Evolutionary conservation across 192 early-diverging fungal species (phyloP).

Genomic region (Coemansia sp.): DNA sequence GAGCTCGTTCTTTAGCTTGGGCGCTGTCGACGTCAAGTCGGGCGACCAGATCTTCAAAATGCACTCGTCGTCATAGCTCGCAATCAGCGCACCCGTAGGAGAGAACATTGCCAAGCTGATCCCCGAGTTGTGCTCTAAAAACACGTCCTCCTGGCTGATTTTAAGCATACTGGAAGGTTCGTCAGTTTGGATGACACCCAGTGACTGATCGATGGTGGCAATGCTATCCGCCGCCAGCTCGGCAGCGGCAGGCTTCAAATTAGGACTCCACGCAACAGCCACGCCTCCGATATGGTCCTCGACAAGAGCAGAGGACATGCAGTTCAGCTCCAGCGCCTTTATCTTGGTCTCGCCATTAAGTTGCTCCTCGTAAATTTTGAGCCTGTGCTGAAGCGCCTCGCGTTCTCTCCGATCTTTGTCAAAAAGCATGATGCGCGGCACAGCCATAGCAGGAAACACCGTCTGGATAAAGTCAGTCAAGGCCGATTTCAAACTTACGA

Average conservation of each 20-base stretch:
- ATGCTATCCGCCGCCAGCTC: neutral
- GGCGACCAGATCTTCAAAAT: slow-evolving; percentile 55
- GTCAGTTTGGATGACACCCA: slow-evolving; percentile 23
- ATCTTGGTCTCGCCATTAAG: slow-evolving; percentile 45
- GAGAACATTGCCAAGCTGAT: slow-evolving; percentile 52
- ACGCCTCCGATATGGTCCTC: slow-evolving; percentile 49
- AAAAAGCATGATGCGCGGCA: slow-evolving; percentile 55
- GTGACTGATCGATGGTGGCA: slow-evolving; percentile 7
- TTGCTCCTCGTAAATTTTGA: slow-evolving; percentile 37
- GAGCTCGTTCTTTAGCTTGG: slow-evolving; percentile 54
- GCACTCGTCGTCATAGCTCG: slow-evolving; percentile 57
- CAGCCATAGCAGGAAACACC: slow-evolving; percentile 52
- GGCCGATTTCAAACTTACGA: slow-evolving; percentile 30
- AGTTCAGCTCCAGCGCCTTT: slow-evolving; percentile 18
- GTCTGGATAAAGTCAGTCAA: slow-evolving; percentile 53
- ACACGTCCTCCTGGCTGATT: slow-evolving; percentile 54
- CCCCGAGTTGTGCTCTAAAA: slow-evolving; percentile 54
- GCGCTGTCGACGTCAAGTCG: slow-evolving; percentile 29
- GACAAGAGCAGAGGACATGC: slow-evolving; percentile 27
- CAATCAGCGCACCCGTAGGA: slow-evolving; percentile 42
- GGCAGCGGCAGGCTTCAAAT: slow-evolving; percentile 3
- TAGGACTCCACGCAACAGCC: slow-evolving; percentile 16
- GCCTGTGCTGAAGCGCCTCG: slow-evolving; percentile 31
- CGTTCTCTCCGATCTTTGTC: slow-evolving; percentile 44
- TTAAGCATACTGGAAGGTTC: slow-evolving; percentile 42